A percentile compares a stretch with the other conserved stretches of the same genome.
Evolutionary conservation across 768 basidiomycete species (phyloP).

Genomic region (Amyloporia xantha): DNA sequence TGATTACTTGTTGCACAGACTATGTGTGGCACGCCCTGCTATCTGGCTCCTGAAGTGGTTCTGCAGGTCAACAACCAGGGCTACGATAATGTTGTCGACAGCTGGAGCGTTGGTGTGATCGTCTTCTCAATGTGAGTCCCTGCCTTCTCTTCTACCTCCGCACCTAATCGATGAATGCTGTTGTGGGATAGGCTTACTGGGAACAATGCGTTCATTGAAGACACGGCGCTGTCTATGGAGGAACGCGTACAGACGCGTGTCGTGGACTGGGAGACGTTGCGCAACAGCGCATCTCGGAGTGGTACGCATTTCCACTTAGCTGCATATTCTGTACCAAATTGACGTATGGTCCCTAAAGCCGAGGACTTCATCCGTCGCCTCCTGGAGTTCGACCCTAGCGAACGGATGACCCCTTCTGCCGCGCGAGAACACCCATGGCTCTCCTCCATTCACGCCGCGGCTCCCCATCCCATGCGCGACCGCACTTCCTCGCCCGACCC

Average conservation of each 20-base stretch:
- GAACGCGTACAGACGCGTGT: conserved; percentile 49
- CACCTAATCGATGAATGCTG: background rate
- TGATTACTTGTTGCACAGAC: too few relatives aligned
- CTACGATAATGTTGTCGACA: conserved; percentile 87
- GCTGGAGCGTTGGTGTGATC: conserved; percentile 95
- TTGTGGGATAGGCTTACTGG: conserved; percentile 57
- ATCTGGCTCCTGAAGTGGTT: conserved; percentile 92
- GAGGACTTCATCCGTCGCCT: conserved; percentile 61
- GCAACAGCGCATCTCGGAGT: conserved; percentile 8
- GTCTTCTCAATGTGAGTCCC: conserved; percentile 79
- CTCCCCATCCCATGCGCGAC: background rate
- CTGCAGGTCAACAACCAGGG: conserved; percentile 55
- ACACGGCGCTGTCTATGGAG: conserved; percentile 50
- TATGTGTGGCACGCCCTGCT: conserved; percentile 94
- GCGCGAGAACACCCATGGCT: conserved; percentile 82
- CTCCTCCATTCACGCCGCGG: background rate
- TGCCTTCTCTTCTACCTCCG: background rate
- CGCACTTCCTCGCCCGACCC: conserved; percentile 11
- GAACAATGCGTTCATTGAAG: conserved; percentile 77
- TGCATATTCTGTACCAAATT: background rate
- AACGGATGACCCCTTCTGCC: conserved; percentile 64
- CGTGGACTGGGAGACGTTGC: conserved; percentile 57
- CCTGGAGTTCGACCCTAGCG: conserved; percentile 54
- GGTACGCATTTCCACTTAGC: background rate
- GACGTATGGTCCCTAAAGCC: conserved; percentile 33